These are phyloP conservation scores for Choanephora cucurbitarum DNA, from an alignment of 371 early-diverging fungal genomes.

Conservation along the genomic window DNA sequence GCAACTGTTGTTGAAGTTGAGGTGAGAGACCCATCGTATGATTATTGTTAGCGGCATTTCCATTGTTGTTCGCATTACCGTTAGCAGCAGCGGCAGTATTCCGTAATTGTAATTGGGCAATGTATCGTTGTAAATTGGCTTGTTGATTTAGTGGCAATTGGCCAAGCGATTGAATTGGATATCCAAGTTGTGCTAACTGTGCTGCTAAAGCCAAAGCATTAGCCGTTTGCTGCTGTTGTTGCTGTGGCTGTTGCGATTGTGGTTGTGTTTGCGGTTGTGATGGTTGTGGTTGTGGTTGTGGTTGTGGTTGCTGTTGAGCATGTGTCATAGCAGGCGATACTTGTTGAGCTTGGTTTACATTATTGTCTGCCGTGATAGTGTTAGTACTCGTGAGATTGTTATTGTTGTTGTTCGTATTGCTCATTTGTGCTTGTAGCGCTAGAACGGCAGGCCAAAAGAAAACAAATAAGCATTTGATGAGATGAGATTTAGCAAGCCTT, in stretches of 20 bases:
- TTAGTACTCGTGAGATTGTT: background rate
- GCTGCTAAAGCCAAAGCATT: constrained; percentile 39
- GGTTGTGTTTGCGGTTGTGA: too few species aligned
- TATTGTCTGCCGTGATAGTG: constrained; percentile 2
- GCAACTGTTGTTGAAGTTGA: constrained; percentile 1
- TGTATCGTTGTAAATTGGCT: constrained; percentile 41
- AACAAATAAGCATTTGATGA: background rate
- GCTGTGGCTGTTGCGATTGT: too few species aligned
- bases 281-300: too few species aligned
- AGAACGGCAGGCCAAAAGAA: background rate
- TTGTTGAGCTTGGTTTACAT: constrained; percentile 9
- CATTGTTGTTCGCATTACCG: constrained; percentile 7
- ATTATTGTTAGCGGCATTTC: constrained; percentile 1
- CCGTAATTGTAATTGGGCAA: constrained; percentile 43
- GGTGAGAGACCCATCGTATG: background rate
- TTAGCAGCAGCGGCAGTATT: constrained; percentile 13
- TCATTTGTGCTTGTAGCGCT: background rate
- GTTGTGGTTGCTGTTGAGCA: constrained; percentile 20
- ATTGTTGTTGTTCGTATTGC: background rate
- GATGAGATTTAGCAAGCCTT: background rate
- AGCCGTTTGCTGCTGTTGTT: constrained; percentile 27
- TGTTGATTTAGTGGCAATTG: constrained; percentile 42
- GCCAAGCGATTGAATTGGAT: constrained; percentile 25
- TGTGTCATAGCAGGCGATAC: constrained; percentile 23
- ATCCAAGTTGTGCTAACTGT: constrained; percentile 44